Percentiles rank a stretch among this genome's conserved stretches.
phyloP scores from a whole-genome alignment of 164 flowering plant species.

The Piper betle region DNA sequence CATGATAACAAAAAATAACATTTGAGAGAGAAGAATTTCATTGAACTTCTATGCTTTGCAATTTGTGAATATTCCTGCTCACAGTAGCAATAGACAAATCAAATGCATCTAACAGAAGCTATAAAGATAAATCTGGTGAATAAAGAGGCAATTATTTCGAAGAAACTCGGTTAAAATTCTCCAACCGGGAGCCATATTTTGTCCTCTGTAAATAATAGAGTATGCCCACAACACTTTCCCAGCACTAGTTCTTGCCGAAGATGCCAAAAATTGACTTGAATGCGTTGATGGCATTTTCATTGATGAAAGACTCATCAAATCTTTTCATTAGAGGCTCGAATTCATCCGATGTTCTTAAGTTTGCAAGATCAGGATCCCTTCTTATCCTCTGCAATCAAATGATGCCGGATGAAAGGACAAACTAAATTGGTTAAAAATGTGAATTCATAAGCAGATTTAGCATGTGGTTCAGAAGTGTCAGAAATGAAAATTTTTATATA shows the following conservation, averaged over 20 bases:
- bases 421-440: too few species aligned
- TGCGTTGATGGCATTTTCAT: constrained; percentile 86
- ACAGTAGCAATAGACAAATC: not conserved
- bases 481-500: not conserved
- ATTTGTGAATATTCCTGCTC: not conserved
- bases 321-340: constrained; percentile 63
- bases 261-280: constrained; percentile 85
- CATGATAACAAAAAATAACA: too few species aligned
- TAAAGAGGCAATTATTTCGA: not conserved
- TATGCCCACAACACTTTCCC: not conserved
- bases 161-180: not conserved
- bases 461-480: not conserved
- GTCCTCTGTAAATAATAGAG: not conserved
- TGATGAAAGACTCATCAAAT: constrained; percentile 93
- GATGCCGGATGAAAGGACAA: not conserved
- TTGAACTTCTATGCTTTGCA: not conserved
- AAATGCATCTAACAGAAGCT: not conserved
- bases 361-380: constrained; percentile 76
- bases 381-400: constrained; percentile 57
- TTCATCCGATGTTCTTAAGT: constrained; percentile 51
- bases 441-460: not conserved
- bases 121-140: not conserved
- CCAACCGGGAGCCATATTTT: not conserved
- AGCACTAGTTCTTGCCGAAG: constrained; percentile 50
- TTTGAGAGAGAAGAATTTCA: not conserved